These are phyloP conservation scores for Auricularia heimuer DNA, from an alignment of 768 basidiomycete genomes.

Conservation along the genomic window DNA sequence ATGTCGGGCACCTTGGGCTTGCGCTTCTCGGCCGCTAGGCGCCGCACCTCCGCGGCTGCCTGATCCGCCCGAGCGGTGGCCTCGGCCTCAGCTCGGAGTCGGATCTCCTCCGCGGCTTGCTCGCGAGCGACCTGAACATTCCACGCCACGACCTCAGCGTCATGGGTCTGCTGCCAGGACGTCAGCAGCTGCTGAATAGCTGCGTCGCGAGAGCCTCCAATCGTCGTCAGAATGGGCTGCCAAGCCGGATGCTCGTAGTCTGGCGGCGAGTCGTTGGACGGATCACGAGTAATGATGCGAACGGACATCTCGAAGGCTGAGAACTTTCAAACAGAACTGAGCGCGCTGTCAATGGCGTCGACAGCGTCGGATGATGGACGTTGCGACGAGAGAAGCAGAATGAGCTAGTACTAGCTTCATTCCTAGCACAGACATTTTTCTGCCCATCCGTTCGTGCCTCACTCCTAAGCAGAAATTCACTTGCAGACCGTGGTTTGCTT, in stretches of 20 bases:
- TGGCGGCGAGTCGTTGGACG: not conserved
- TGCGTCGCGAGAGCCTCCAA: not conserved
- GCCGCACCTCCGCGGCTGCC: not conserved
- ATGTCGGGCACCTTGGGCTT: not conserved
- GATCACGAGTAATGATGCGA: not conserved
- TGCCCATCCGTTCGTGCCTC: too few species aligned
- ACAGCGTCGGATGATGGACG: too few species aligned
- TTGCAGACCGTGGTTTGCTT: too few species aligned
- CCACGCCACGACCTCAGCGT: not conserved
- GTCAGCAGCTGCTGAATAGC: not conserved
- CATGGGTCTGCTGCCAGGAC: not conserved
- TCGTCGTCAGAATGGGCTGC: not conserved
- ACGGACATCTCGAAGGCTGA: too few species aligned
- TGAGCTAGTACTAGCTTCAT: too few species aligned
- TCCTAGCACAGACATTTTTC: too few species aligned
- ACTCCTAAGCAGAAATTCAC: too few species aligned
- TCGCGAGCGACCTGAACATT: not conserved
- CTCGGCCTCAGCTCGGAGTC: not conserved
- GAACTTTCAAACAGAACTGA: too few species aligned
- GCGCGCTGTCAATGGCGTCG: too few species aligned
- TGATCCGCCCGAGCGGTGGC: not conserved
- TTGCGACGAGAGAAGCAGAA: too few species aligned
- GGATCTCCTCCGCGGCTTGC: not conserved
- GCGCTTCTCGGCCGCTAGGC: not conserved
- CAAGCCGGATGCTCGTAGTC: not conserved